Evolutionary conservation across 768 basidiomycete species (phyloP), one percentile per base, ranked within the genome.

Genomic region (Tricholoma terreum): DNA sequence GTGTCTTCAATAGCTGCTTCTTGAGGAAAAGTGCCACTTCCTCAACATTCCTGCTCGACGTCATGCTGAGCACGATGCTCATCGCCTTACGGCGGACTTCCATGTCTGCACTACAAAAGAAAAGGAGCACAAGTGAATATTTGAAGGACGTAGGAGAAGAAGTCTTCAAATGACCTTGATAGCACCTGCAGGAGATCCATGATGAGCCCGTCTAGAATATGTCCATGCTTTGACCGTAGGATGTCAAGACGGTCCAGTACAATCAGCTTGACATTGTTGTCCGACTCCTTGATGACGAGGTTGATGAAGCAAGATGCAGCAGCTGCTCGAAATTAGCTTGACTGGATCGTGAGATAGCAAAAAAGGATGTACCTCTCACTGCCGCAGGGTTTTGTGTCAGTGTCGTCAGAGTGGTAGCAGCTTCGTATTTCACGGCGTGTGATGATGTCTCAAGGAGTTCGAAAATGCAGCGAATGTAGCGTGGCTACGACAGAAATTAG

Each of bases 191-290:
- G 81, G 42, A 99, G 84, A 64, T 99, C 97, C 92, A 97, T 95
- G 60, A 94, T 94, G 52, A 98, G 82, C 11, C 86, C 81, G 67
- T 98, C 94, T 38, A 98, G 76, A 35, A 98, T 86, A 64, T 86
- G 85, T 15, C 92, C 94, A 71, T 98, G 94, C 66, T 87, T 92
- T 4, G 85, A 77, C 43, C 92, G 84, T 19, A 99, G 79, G 33
- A 73, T 74, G 54, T 98, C 92, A 34, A 99, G 81, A 45, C 97
- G 86, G 67, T 96, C 92, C 22, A 99, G 80, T 15, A 98, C 96
- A 58, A 98, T 98, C 45, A 98, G 83, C 73, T 98, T 98, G 72
- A 98, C 96, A 65, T 99, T 99, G 75, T 98, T 99, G 75, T 98
- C 96, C 1, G 94, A 93, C 73, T 98, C 96, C 74, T 95, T 96